These are phyloP conservation scores for Flaveria trinervia DNA, from an alignment of 129 eudicot genomes.

Conservation along the genomic window DNA sequence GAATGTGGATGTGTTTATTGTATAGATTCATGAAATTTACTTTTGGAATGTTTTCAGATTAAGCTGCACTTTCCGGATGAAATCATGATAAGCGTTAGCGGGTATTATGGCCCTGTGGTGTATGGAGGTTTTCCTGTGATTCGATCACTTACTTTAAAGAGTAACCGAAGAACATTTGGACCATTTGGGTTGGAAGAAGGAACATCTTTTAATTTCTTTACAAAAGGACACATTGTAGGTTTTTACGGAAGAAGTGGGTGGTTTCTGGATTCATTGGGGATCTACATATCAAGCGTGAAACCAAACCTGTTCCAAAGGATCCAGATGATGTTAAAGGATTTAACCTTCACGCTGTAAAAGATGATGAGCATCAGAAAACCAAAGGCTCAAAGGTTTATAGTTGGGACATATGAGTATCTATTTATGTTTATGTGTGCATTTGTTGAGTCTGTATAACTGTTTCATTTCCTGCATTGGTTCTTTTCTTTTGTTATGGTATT, in stretches of 20 bases:
- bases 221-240: conserved; percentile 58
- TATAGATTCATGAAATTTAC: neutral
- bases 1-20: neutral
- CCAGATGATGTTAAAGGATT: conserved; percentile 38
- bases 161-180: conserved; percentile 48
- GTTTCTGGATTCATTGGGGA: conserved; percentile 70
- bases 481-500: neutral
- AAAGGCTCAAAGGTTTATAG: conserved; percentile 23
- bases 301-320: conserved; percentile 29
- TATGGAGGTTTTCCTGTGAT: conserved; percentile 63
- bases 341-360: conserved; percentile 12
- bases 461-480: neutral
- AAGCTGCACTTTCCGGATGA: conserved; percentile 75
- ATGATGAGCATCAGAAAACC: conserved; percentile 1
- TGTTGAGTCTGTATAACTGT: neutral
- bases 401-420: conserved; percentile 14
- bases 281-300: conserved; percentile 38
- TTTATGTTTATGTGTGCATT: neutral
- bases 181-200: conserved; percentile 79
- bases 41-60: conserved; percentile 39
- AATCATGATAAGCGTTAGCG: conserved; percentile 50
- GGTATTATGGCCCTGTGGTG: conserved; percentile 62
- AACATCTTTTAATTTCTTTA: conserved; percentile 50
- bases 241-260: conserved; percentile 75
- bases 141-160: conserved; percentile 58